These are phyloP conservation scores for Diaporthe batatas DNA, from an alignment of 2,329 filamentous ascomycete species.

Conservation along the genomic window DNA sequence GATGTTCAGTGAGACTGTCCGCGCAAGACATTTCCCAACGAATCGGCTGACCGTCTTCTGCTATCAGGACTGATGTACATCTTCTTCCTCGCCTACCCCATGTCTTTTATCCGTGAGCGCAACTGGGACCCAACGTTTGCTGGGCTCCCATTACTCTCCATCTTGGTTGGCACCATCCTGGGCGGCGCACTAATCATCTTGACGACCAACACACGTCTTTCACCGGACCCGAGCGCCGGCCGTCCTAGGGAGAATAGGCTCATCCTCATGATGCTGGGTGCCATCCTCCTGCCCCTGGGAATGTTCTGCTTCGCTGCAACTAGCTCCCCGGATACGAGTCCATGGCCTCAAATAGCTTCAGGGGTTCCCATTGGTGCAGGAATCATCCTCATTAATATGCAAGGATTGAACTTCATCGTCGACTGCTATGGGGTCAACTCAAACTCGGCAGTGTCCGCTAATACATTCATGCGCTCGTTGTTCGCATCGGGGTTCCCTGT, in stretches of 20 bases:
- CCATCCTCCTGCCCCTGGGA: neutral
- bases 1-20: neutral
- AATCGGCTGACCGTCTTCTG: neutral
- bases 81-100: slow-evolving; percentile 13
- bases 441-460: slow-evolving; percentile 3
- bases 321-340: neutral
- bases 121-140: slow-evolving; percentile 6
- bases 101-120: slow-evolving; percentile 19
- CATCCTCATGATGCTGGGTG: slow-evolving; percentile 7
- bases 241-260: slow-evolving; percentile 2
- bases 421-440: slow-evolving; percentile 12
- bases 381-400: slow-evolving; percentile 6
- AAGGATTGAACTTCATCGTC: slow-evolving; percentile 13
- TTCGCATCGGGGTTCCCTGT: slow-evolving; percentile 17
- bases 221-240: neutral
- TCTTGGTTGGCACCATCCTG: slow-evolving; percentile 5
- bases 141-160: slow-evolving; percentile 6
- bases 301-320: slow-evolving; percentile 19
- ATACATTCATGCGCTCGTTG: slow-evolving; percentile 11
- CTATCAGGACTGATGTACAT: slow-evolving; percentile 12
- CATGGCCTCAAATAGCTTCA: neutral
- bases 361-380: slow-evolving; percentile 6
- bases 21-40: neutral
- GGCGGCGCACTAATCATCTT: slow-evolving; percentile 9
- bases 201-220: slow-evolving; percentile 9